Base-by-base conservation (phyloP, 164 flowering plant genomes). In the Echeveria elegans region DNA sequence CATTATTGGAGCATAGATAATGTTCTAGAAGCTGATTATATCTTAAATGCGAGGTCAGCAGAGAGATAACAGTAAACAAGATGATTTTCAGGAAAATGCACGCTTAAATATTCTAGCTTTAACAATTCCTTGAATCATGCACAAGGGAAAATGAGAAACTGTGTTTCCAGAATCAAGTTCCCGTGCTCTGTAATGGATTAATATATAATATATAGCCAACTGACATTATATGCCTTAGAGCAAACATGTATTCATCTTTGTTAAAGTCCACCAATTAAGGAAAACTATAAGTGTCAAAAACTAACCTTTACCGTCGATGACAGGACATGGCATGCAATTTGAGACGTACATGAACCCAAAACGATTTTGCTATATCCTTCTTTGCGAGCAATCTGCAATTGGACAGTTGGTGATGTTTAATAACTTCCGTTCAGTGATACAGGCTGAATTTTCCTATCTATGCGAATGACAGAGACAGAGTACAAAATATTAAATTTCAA, bases 291-390 rank as follows among this genome's bases (percentile, higher is more conserved):
- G 23, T 3, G 47, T 15, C 37, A 24, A 68, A 52, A 61, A 71
- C 81, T 66, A 45, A 89, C 98, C 96, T 95, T 95, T 52, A 90
- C 97, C 40, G 97, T 87, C 64, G 96, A 88, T 38, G 96, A 73
- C 72, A 95, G 70, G 38, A 95, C 90, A 77, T 85, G 91, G 76
- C 88, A 76, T 60, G 99, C 98, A 75, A 95, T 84, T 73, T 85
- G 85, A 36, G 99, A 90, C 30, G 97, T 81, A 78, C 96, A 90
- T 41, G 95, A 78, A 66, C 99, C 97, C 16, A 90, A 65, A 34
- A 95, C 70, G 70, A 95, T 65, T 80, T 87, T 92, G 71, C 40
- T 87, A 73, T 90, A 95, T 56, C 92, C 96, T 72, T 88, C 80
- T 53, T 88, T 91, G 40, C 71, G 45, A 68, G 97, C 98, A 83